A percentile compares a stretch with the other conserved stretches of the same genome.
Evolutionary conservation across 1,139 yeast genomes (phyloP).

Genomic region (Saccharomyces hybrid): DNA sequence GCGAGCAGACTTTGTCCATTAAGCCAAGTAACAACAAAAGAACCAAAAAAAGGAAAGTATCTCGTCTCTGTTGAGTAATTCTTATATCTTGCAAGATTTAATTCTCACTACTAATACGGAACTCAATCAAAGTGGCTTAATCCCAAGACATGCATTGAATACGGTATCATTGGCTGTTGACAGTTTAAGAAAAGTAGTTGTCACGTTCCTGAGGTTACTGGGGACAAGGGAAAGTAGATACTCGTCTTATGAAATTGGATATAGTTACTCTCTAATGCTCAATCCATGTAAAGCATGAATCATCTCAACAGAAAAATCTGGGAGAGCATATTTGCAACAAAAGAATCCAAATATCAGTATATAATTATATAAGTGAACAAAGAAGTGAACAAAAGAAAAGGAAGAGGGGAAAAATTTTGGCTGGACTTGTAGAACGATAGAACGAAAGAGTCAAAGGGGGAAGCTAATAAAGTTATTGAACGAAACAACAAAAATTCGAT

Average conservation of each 20-base stretch:
- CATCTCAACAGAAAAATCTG: neutral
- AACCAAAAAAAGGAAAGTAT: neutral
- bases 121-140: no score
- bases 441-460: neutral
- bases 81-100: neutral
- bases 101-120: no score
- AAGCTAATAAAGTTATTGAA: neutral
- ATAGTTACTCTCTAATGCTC: no score
- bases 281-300: neutral
- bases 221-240: neutral
- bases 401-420: neutral
- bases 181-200: no score
- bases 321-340: neutral
- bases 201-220: neutral
- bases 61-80: neutral
- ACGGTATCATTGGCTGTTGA: neutral
- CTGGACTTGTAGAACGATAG: no score
- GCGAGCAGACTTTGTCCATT: neutral
- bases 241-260: neutral
- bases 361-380: neutral
- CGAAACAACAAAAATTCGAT: neutral
- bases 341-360: neutral
- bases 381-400: neutral
- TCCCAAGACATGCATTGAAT: neutral
- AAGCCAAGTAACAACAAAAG: neutral